phyloP scores from a whole-genome alignment of 2,329 filamentous ascomycete genomes.

The Phyllosticta citriasiana region DNA sequence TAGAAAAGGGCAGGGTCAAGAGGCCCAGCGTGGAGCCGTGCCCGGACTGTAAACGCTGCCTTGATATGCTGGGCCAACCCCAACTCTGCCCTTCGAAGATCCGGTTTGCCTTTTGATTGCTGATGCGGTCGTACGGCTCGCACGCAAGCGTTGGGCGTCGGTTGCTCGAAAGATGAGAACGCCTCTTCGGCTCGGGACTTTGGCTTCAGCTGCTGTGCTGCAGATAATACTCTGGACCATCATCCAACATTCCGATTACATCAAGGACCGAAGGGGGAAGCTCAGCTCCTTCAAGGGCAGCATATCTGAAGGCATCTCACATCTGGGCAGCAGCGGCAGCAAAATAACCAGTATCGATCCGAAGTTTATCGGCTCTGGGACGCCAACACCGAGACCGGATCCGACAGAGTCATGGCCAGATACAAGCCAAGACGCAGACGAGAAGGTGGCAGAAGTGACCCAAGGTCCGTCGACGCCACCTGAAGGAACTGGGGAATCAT shows the following conservation, averaged over 20 bases:
- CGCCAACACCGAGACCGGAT: background rate
- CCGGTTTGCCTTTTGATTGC: background rate
- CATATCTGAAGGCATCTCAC: background rate
- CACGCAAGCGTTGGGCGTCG: background rate
- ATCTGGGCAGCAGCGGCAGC: background rate
- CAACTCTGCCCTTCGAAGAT: background rate
- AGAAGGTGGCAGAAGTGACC: background rate
- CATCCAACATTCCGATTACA: background rate
- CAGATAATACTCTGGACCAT: slow-evolving; percentile 1
- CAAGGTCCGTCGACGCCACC: background rate
- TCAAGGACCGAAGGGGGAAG: background rate
- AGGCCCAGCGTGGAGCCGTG: background rate
- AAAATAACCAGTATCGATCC: background rate
- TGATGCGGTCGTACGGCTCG: background rate
- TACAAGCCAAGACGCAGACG: background rate
- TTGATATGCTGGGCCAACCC: background rate
- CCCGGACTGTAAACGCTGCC: background rate
- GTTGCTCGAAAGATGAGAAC: slow-evolving; percentile 6
- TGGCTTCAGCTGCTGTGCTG: slow-evolving; percentile 1
- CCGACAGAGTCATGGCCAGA: background rate
- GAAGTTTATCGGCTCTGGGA: slow-evolving; percentile 7
- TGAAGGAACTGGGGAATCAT: background rate
- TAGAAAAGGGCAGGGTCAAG: background rate
- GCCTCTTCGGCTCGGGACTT: slow-evolving; percentile 1
- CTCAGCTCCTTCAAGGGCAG: background rate